A percentile compares a stretch with the other conserved stretches of the same genome.
phyloP scores from a whole-genome alignment of 2,329 filamentous ascomycete genomes.

The Alternaria sp. region DNA sequence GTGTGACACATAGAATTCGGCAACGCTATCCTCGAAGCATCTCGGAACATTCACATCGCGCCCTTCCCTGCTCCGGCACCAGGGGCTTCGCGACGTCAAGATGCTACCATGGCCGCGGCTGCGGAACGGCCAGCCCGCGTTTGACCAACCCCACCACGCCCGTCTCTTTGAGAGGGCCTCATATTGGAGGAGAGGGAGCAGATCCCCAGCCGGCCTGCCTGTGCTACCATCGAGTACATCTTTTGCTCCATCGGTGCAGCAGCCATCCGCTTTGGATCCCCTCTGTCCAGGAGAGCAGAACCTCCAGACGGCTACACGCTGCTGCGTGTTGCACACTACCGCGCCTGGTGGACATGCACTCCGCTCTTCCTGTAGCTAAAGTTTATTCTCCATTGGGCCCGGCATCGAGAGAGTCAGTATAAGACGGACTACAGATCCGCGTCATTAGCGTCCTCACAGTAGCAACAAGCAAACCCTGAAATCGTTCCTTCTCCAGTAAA shows the following conservation, averaged over 20 bases:
- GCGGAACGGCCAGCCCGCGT: conserved; percentile 51
- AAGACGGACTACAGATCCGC: conserved; percentile 44
- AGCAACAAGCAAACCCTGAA: conserved; percentile 25
- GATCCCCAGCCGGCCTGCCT: conserved; percentile 32
- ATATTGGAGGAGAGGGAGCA: conserved; percentile 33
- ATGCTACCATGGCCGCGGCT: conserved; percentile 54
- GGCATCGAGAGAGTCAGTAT: conserved; percentile 35
- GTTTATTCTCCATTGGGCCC: conserved; percentile 30
- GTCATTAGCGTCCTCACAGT: conserved; percentile 32
- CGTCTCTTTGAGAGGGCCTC: conserved; percentile 32
- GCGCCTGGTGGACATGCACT: conserved; percentile 28
- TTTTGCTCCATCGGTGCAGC: conserved; percentile 42
- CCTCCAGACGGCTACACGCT: conserved; percentile 34
- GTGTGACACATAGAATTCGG: conserved; percentile 38
- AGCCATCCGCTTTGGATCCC: conserved; percentile 39
- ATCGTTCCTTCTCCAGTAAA: conserved; percentile 21
- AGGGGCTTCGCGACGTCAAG: conserved; percentile 47
- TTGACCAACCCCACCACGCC: conserved; percentile 42
- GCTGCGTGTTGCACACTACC: conserved; percentile 36
- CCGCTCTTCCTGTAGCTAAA: conserved; percentile 28
- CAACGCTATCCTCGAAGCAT: conserved; percentile 25
- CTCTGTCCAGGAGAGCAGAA: conserved; percentile 28
- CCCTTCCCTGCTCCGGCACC: conserved; percentile 26
- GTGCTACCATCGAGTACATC: conserved; percentile 42
- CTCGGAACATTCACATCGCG: conserved; percentile 33